These are phyloP conservation scores for Brassica nigra DNA, from an alignment of 345 rosid species.

Conservation along the genomic window DNA sequence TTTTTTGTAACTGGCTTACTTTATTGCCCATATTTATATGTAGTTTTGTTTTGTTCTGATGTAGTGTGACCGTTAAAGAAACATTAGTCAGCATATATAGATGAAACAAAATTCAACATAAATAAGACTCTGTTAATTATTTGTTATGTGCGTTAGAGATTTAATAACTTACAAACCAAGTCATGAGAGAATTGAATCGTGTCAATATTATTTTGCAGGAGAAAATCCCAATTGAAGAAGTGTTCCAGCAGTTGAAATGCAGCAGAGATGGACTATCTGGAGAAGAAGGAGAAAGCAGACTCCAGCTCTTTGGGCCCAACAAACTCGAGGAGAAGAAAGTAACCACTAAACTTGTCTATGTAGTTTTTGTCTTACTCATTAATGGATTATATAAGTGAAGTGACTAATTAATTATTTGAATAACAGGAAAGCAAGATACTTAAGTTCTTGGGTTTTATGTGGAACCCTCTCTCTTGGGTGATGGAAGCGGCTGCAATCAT, in stretches of 20 bases:
- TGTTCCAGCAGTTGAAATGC: conserved; percentile 86
- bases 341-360: neutral
- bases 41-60: neutral
- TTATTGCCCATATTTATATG: neutral
- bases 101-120: neutral
- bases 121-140: neutral
- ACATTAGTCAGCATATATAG: neutral
- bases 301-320: conserved; percentile 89
- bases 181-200: neutral
- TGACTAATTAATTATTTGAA: neutral
- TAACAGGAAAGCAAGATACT: conserved; percentile 70
- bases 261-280: conserved; percentile 60
- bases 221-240: conserved; percentile 82
- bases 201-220: conserved; percentile 50
- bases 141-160: neutral
- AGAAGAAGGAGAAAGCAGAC: conserved; percentile 69
- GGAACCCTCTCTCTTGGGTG: conserved; percentile 93
- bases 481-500: conserved; percentile 90
- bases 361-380: neutral
- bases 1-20: too few species aligned
- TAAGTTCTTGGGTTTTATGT: conserved; percentile 91
- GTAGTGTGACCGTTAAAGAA: neutral
- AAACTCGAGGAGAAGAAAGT: conserved; percentile 88
- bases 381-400: neutral
- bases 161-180: neutral